Base-by-base conservation (phyloP, 305 asterid species). In the Striga hermonthica region DNA sequence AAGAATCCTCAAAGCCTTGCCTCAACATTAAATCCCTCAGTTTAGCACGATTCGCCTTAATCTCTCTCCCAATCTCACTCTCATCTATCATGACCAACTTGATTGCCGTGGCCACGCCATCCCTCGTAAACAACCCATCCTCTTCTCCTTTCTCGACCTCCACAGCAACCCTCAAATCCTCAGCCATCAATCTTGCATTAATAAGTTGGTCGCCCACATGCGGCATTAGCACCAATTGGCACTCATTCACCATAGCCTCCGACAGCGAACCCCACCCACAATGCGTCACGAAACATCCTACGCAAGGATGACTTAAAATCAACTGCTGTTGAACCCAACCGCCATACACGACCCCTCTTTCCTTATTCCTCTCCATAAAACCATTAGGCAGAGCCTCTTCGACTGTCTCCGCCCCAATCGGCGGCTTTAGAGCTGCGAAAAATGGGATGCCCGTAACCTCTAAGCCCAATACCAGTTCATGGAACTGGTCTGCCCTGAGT, bases 251-350 rank as follows among this genome's bases (percentile, higher is more conserved):
- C 80, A 91, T 37, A 0, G 76, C 93, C 73, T 91, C 97, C 0
- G 83, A 82, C 31, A 86, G 38, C 0, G 95, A 90, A 1, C 87
- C 94, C 49, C 79, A 81, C 0, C 96, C 90, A 9, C 97, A 81
- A 9, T 90, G 97, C 0, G 88, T 90, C 0, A 90, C 84, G n/a
- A 90, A 88, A 57, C 90, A 87, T 11, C 97, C 96, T 5, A 88
- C 76, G 0, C 89, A 76, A 6, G 92, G 83, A 64, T 87, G 97
- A 0, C 79, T 38, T 37, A 87, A 9, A 7, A 90, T 84, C 79
- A 74, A 31, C n/a, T 81, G 88, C n/a, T 88, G 97, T 40, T 79
- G 91, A 5, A 80, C 88, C 97, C 97, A 90, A 9, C 80, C 79
- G 1, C 85, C 85, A 12, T 72, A 57, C 4, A 90, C 84, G 0